Percentiles rank a stretch among this genome's conserved stretches.
phyloP scores from a whole-genome alignment of 23 red algal species.

The Gracilaria domingensis region DNA sequence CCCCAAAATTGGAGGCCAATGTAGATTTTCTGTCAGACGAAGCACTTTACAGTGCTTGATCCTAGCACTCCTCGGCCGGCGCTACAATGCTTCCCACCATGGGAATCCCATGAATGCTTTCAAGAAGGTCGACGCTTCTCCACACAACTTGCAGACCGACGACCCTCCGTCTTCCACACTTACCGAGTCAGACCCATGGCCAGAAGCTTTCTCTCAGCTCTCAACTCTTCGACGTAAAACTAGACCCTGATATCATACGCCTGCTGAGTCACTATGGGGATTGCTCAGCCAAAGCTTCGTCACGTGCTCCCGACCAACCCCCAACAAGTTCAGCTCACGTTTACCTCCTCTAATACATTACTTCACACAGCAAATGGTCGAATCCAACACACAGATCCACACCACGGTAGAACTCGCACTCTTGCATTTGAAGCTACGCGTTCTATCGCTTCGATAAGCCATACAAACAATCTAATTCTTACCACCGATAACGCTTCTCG shows the following conservation, averaged over 20 bases:
- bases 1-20: no score
- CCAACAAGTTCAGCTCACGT: constrained; percentile 18
- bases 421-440: constrained; percentile 66
- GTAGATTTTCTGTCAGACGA: no score
- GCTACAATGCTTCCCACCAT: no score
- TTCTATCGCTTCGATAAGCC: constrained; percentile 26
- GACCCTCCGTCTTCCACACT: no score
- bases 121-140: no score
- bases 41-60: no score
- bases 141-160: no score
- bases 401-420: constrained; percentile 49
- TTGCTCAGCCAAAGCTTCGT: constrained; percentile 46
- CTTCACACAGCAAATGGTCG: constrained; percentile 54
- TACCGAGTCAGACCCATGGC: not conserved
- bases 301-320: constrained; percentile 43
- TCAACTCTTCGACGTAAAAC: not conserved
- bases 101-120: no score
- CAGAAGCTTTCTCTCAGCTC: not conserved
- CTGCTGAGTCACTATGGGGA: constrained; percentile 10
- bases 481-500: constrained; percentile 52
- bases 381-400: constrained; percentile 65
- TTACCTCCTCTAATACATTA: constrained; percentile 16
- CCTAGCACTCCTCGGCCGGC: no score
- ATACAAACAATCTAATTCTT: constrained; percentile 33
- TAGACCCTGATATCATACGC: not conserved